These are phyloP conservation scores for Aspergillus egyptiacus DNA, from an alignment of 495 filamentous ascomycete genomes.

Conservation along the genomic window DNA sequence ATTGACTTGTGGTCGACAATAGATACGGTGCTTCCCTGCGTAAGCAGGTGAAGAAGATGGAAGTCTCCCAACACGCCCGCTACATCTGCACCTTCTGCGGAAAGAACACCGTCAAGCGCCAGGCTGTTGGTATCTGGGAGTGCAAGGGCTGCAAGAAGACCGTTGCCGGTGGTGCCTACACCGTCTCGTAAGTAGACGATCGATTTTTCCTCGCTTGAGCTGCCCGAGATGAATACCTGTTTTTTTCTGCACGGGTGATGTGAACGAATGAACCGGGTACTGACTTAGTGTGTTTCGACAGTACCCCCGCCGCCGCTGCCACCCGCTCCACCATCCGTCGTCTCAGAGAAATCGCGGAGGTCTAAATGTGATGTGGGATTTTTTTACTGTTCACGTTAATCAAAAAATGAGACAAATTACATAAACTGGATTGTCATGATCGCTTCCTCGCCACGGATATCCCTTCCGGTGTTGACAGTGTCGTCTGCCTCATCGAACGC, in stretches of 20 bases:
- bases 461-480: conserved; percentile 13
- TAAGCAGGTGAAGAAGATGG: conserved; percentile 99
- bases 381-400: conserved; percentile 42
- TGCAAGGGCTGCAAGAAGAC: conserved; percentile 92
- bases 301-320: conserved; percentile 91
- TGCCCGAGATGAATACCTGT: conserved; percentile 1
- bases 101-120: conserved; percentile 87
- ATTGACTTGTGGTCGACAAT: conserved; percentile 26
- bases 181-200: conserved; percentile 73
- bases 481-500: conserved; percentile 12
- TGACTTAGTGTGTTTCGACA: conserved; percentile 34
- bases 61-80: conserved; percentile 92
- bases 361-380: conserved; percentile 57
- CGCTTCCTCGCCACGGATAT: conserved; percentile 16
- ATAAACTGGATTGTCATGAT: conserved; percentile 29
- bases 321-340: conserved; percentile 96
- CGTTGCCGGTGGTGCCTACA: conserved; percentile 94
- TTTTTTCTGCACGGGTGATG: background rate
- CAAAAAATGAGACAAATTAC: conserved; percentile 40
- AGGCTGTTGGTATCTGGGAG: conserved; percentile 92
- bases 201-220: background rate
- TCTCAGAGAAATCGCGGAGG: conserved; percentile 96
- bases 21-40: conserved; percentile 99
- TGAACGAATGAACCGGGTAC: conserved; percentile 11
- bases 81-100: conserved; percentile 91